A percentile compares a stretch with the other conserved stretches of the same genome.
phyloP scores from a whole-genome alignment of 2,329 filamentous ascomycete genomes.

The Waltergamsia citrina region DNA sequence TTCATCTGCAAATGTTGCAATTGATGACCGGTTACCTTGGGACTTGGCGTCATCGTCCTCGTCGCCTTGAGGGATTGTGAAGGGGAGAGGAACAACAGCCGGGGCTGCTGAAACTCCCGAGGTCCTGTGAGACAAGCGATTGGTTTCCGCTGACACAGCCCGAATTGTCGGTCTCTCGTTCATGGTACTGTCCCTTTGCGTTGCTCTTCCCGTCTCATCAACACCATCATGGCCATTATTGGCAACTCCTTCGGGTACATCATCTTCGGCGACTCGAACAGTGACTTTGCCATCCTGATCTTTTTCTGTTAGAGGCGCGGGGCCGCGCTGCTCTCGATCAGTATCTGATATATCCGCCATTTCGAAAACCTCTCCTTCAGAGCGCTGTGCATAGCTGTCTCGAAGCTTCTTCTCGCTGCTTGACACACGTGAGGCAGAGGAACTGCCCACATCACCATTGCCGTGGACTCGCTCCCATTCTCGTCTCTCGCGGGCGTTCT shows the following conservation, averaged over 20 bases:
- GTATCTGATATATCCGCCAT: conserved; percentile 37
- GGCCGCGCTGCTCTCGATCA: conserved; percentile 15
- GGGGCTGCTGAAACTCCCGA: conserved; percentile 19
- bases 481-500: conserved; percentile 49
- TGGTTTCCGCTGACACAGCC: not conserved
- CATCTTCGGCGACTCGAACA: conserved; percentile 42
- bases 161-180: too few species aligned
- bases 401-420: conserved; percentile 34
- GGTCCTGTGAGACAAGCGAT: not conserved
- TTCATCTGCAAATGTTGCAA: conserved; percentile 58
- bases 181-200: not conserved
- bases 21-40: conserved; percentile 50
- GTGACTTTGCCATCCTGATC: conserved; percentile 37
- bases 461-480: conserved; percentile 77
- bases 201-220: conserved; percentile 13
- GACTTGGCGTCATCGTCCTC: conserved; percentile 24
- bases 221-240: conserved; percentile 11
- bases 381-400: not conserved
- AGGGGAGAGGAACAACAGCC: conserved; percentile 55
- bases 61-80: conserved; percentile 39
- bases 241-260: conserved; percentile 21
- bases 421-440: conserved; percentile 28
- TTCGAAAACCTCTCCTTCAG: conserved; percentile 36
- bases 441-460: conserved; percentile 33
- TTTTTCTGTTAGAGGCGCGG: conserved; percentile 30